Evolutionary conservation across 352 stramenopile species (phyloP).

Genomic region (Aphanomyces stellatus): DNA sequence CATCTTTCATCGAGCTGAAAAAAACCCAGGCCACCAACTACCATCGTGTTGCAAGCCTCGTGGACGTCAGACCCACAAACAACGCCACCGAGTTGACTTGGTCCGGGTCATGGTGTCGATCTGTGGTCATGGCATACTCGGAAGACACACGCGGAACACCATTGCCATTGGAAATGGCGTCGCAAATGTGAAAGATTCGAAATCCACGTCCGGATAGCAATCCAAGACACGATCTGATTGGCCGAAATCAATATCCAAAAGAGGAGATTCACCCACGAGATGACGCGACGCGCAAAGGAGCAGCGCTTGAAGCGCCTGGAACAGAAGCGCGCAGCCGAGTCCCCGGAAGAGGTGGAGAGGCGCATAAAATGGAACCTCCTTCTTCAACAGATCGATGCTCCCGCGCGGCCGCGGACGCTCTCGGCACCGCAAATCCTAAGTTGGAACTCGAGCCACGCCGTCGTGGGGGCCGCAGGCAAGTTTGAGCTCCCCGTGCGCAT

Average conservation of each 20-base stretch:
- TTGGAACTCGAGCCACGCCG: slow-evolving; percentile 69
- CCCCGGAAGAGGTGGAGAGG: slow-evolving; percentile 34
- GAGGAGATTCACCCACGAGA: slow-evolving; percentile 21
- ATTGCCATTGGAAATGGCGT: too few species aligned
- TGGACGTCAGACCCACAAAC: too few species aligned
- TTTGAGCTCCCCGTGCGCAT: slow-evolving; percentile 49
- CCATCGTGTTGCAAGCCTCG: too few species aligned
- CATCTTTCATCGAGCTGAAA: too few species aligned
- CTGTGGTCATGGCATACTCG: too few species aligned
- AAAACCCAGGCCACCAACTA: too few species aligned
- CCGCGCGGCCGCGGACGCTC: slow-evolving; percentile 8
- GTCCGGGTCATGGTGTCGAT: too few species aligned
- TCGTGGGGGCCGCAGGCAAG: slow-evolving; percentile 45
- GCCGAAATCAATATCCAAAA: not conserved
- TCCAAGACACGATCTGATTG: not conserved
- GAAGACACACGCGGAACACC: too few species aligned
- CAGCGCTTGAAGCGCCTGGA: slow-evolving; percentile 48
- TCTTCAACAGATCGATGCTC: slow-evolving; percentile 45
- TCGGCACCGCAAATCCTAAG: slow-evolving; percentile 39
- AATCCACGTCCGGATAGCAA: too few species aligned
- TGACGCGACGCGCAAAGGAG: slow-evolving; percentile 76
- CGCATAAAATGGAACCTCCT: slow-evolving; percentile 51
- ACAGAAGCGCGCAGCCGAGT: slow-evolving; percentile 33
- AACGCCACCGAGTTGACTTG: too few species aligned
- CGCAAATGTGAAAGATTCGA: too few species aligned